Evolutionary conservation across 2,329 filamentous ascomycete species (phyloP).

Genomic region (Scopulariopsis brevicaulis): DNA sequence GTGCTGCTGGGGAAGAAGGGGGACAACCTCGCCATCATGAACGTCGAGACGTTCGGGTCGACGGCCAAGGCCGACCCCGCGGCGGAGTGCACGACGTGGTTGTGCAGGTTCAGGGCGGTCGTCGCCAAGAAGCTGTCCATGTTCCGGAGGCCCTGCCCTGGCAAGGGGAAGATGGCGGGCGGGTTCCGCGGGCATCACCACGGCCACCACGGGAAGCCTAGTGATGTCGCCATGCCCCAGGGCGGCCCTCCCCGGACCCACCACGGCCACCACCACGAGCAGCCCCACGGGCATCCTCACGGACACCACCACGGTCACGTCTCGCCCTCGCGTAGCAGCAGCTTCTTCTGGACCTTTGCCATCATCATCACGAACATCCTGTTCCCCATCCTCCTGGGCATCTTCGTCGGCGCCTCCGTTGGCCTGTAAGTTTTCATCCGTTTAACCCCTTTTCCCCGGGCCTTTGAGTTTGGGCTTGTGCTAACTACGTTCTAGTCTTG

Average conservation of each 20-base stretch:
- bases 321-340: background rate
- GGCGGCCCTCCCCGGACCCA: conserved; percentile 16
- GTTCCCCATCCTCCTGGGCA: conserved; percentile 56
- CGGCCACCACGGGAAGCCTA: conserved; percentile 9
- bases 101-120: conserved; percentile 2
- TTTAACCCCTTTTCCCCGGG: background rate
- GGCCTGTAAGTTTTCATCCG: conserved; percentile 38
- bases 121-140: background rate
- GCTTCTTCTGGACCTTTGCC: conserved; percentile 24
- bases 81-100: conserved; percentile 30
- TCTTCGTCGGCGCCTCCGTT: conserved; percentile 55
- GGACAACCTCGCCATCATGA: conserved; percentile 40
- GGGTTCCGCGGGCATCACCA: background rate
- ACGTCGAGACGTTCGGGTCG: conserved; percentile 25
- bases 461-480: background rate
- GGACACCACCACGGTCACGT: conserved; percentile 5
- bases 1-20: conserved; percentile 48
- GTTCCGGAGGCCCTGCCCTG: conserved; percentile 1
- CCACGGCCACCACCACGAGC: conserved; percentile 9
- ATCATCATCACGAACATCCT: conserved; percentile 52
- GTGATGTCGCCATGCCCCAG: conserved; percentile 8
- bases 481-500: conserved; percentile 45
- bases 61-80: conserved; percentile 19
- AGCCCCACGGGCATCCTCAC: background rate
- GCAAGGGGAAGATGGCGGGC: background rate